phyloP scores from a whole-genome alignment of 2,329 filamentous ascomycete genomes.

The Grosmannia penicillata region DNA sequence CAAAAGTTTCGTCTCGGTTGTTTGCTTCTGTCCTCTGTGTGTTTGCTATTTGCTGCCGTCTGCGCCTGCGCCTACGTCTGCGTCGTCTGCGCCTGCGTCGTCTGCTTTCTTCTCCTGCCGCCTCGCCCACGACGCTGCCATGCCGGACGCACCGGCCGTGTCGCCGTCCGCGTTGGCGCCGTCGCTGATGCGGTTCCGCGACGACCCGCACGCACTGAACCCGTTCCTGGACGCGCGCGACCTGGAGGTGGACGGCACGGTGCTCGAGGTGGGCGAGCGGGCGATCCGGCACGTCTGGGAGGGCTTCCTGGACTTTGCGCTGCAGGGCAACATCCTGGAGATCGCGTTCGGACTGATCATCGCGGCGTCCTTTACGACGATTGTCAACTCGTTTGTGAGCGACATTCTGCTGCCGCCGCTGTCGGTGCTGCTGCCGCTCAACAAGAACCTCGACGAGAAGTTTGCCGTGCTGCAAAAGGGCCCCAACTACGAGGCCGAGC shows the following conservation, averaged over 20 bases:
- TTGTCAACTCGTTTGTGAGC: constrained; percentile 58
- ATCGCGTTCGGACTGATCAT: constrained; percentile 64
- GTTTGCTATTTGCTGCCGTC: no score
- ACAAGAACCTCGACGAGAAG: constrained; percentile 59
- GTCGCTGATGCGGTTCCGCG: constrained; percentile 8
- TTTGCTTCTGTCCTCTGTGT: no score
- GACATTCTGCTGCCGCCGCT: constrained; percentile 57
- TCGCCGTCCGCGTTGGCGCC: constrained; percentile 1
- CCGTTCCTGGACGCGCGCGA: constrained; percentile 22
- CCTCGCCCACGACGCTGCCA: not conserved
- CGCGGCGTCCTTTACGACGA: constrained; percentile 53
- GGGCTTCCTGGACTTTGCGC: constrained; percentile 57
- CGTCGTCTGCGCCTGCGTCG: no score
- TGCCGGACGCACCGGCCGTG: not conserved
- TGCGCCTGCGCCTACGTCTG: no score
- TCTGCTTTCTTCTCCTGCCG: not conserved
- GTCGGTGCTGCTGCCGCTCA: constrained; percentile 52
- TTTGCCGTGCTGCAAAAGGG: constrained; percentile 51
- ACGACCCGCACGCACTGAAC: constrained; percentile 16
- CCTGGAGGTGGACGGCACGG: constrained; percentile 17
- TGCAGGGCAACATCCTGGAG: constrained; percentile 61
- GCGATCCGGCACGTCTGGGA: constrained; percentile 38
- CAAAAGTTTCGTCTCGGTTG: no score
- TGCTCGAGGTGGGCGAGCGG: constrained; percentile 27
- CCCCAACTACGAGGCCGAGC: constrained; percentile 31